A percentile compares a stretch with the other conserved stretches of the same genome.
Evolutionary conservation across 768 basidiomycete genomes (phyloP).

Genomic region (Mycena belliarum): DNA sequence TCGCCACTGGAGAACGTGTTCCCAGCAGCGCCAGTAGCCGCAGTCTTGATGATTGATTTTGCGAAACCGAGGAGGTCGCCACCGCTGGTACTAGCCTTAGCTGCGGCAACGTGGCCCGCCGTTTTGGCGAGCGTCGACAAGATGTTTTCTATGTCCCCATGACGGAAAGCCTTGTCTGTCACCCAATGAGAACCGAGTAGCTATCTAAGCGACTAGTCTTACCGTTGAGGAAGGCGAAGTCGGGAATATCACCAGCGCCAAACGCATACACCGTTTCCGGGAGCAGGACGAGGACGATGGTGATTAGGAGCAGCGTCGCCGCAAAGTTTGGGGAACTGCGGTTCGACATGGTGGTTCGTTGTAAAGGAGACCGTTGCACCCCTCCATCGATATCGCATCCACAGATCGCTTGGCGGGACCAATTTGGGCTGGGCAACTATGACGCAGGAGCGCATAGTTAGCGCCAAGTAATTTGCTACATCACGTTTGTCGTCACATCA

Average conservation of each 20-base stretch:
- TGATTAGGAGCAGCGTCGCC: conserved; percentile 36
- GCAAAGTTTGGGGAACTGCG: conserved; percentile 22
- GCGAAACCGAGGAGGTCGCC: conserved; percentile 56
- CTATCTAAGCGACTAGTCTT: conserved; percentile 8
- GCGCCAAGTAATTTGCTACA: too few relatives aligned
- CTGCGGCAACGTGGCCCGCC: conserved; percentile 42
- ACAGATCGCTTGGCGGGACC: conserved; percentile 24
- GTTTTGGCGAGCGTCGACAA: conserved; percentile 60
- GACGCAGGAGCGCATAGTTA: too few relatives aligned
- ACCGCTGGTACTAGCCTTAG: conserved; percentile 30
- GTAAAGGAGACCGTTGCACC: neutral
- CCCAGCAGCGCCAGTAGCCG: conserved; percentile 38
- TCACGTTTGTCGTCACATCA: too few relatives aligned
- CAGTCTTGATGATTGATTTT: conserved; percentile 43
- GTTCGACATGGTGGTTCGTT: conserved; percentile 7
- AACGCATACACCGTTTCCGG: conserved; percentile 47
- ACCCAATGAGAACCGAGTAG: neutral
- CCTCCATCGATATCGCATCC: conserved; percentile 3
- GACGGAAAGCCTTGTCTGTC: conserved; percentile 67
- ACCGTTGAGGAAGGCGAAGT: conserved; percentile 69
- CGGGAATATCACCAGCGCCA: conserved; percentile 71
- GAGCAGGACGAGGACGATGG: conserved; percentile 45
- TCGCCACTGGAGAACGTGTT: conserved; percentile 65
- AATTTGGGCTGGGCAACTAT: conserved; percentile 20
- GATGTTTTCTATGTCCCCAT: conserved; percentile 76